Evolutionary conservation across 345 rosid genomes (phyloP).

Genomic region (Ricinus communis): DNA sequence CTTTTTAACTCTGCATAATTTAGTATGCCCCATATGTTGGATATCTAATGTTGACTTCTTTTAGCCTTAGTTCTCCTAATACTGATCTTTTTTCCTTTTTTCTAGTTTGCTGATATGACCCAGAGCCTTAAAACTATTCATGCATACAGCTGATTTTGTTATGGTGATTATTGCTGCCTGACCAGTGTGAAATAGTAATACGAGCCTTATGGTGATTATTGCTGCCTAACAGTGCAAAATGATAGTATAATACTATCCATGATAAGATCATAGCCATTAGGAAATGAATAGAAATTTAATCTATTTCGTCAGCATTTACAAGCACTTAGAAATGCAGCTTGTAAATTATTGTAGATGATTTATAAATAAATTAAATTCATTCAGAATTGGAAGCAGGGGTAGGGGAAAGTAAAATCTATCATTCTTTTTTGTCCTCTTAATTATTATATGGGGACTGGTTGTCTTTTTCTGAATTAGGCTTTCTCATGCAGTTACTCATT

Average conservation of each 20-base stretch:
- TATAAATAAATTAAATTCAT: background rate
- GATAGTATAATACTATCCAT: no score
- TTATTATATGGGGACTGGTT: background rate
- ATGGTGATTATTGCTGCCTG: background rate
- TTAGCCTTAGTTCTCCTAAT: background rate
- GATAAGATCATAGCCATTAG: no score
- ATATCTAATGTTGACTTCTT: constrained; percentile 32
- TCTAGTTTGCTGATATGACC: background rate
- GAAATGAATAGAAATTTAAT: no score
- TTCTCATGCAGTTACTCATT: background rate
- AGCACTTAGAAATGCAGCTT: no score
- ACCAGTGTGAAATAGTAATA: background rate
- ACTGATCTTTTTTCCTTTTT: background rate
- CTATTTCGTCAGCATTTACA: no score
- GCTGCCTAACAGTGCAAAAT: no score
- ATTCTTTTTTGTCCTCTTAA: background rate
- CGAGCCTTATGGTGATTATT: no score
- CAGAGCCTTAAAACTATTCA: constrained; percentile 1
- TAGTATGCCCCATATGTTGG: constrained; percentile 18
- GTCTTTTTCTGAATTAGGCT: background rate
- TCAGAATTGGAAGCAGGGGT: no score
- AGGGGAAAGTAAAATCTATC: background rate
- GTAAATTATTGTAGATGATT: background rate
- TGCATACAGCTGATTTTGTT: background rate
- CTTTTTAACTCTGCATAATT: constrained; percentile 16